Conservation (phyloP, 805 yeast species). For the Ogataea zsoltii region DNA sequence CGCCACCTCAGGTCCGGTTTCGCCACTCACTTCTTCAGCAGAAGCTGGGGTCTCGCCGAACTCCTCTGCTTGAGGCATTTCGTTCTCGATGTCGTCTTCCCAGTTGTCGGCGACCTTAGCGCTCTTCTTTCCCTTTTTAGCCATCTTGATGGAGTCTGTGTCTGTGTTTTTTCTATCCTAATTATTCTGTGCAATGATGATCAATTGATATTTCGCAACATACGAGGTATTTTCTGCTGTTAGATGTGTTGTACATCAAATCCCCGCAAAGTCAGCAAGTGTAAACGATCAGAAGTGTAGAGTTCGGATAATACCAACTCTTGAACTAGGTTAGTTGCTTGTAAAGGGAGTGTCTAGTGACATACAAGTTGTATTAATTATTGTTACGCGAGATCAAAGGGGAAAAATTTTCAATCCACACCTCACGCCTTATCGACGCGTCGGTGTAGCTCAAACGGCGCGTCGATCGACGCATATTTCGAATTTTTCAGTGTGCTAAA, state of each 20-base stretch:
- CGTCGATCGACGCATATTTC: neutral
- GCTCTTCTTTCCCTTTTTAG: slow-evolving; percentile 62
- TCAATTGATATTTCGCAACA: slow-evolving; percentile 15
- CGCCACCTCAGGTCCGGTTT: slow-evolving; percentile 23
- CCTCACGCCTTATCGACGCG: slow-evolving; percentile 21
- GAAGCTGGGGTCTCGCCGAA: slow-evolving; percentile 38
- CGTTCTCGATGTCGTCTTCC: slow-evolving; percentile 71
- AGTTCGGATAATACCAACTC: slow-evolving; percentile 7
- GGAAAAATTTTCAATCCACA: slow-evolving; percentile 20
- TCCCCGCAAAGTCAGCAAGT: slow-evolving; percentile 4
- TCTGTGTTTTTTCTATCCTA: slow-evolving; percentile 7
- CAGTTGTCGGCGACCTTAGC: slow-evolving; percentile 72
- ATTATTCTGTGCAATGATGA: slow-evolving; percentile 9
- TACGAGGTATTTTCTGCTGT: slow-evolving; percentile 16
- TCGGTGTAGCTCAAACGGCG: too few relatives aligned
- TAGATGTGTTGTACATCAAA: slow-evolving; percentile 12
- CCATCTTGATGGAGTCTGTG: slow-evolving; percentile 38
- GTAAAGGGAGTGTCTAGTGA: neutral
- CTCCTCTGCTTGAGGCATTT: slow-evolving; percentile 49
- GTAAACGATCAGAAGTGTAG: neutral
- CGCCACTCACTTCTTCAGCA: neutral
- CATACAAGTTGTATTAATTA: neutral
- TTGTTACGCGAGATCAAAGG: slow-evolving; percentile 2
- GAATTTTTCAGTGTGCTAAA: neutral
- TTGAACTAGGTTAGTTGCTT: slow-evolving; percentile 3